These are phyloP conservation scores for Chlorella vulgaris DNA, from an alignment of 139 green algal genomes.

Conservation along the genomic window DNA sequence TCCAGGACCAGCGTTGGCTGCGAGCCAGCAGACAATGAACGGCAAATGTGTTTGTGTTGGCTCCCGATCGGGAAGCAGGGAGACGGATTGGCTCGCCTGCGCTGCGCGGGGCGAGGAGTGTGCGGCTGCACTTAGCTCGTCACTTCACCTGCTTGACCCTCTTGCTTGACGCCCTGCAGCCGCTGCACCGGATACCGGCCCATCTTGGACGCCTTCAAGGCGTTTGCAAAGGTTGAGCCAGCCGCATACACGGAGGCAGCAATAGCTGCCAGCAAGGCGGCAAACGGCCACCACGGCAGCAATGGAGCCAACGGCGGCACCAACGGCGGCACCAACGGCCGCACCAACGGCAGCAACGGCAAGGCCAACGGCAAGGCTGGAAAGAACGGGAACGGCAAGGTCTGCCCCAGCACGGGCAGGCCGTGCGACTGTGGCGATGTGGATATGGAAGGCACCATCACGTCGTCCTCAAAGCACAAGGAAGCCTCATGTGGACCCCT, in stretches of 20 bases:
- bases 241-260: slow-evolving; percentile 78
- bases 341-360: neutral
- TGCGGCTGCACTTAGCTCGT: neutral
- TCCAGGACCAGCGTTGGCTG: neutral
- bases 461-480: slow-evolving; percentile 6
- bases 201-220: slow-evolving; percentile 96
- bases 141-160: neutral
- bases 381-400: neutral
- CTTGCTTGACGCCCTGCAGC: slow-evolving; percentile 13
- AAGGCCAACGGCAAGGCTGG: slow-evolving; percentile 32
- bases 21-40: neutral
- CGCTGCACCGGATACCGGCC: slow-evolving; percentile 96
- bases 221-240: slow-evolving; percentile 79
- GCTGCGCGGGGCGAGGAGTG: too few relatives aligned
- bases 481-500: slow-evolving; percentile 6
- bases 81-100: too few relatives aligned
- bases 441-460: neutral
- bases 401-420: slow-evolving; percentile 82
- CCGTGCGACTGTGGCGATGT: slow-evolving; percentile 75
- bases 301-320: slow-evolving; percentile 28
- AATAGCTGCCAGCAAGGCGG: slow-evolving; percentile 70
- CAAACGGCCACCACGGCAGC: slow-evolving; percentile 10
- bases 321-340: neutral
- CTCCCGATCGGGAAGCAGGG: too few relatives aligned
- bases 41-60: too few relatives aligned